Base-by-base conservation (phyloP, 2,329 filamentous ascomycete genomes). In the Colletotrichum abscissum region DNA sequence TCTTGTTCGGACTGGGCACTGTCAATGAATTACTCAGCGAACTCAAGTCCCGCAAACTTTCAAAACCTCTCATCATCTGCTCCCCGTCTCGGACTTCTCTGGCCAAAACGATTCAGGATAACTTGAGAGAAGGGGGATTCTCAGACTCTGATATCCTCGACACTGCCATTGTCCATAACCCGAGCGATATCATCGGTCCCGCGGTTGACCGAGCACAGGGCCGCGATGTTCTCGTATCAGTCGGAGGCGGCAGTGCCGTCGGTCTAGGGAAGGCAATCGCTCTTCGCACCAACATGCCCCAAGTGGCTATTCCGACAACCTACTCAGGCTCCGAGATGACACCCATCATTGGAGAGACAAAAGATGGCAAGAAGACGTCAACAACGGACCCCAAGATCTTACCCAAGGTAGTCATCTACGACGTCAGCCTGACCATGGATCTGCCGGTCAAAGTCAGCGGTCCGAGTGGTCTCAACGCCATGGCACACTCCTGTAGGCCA, bases 321-420 rank as follows among this genome's bases (percentile, higher is more conserved):
- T 90, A 90, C 77, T 88, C 88, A 46, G 89, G 88, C 14, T 89
- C 86, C 72, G 91, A 92, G 76, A 89, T 91, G 86, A 90, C 88
- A 3, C 87, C 88, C n/a, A 70, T 74, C 42, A 35, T 74, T 52
- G 73, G 73, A 5, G 73, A 73, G 62, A 73, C 69, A 33, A 74
- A 73, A 22, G 65, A 74, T 26, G 73, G 73, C 24, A 74, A 70
- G 70, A 74, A 74, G 70, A 74, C 64, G 42, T 69, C 73, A 24
- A 70, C 60, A 8, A 63, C 57, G 14, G 73, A 74, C 26, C 70
- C 70, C 49, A 64, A 55, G 56, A 73, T 74, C 14, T 49, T 74
- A 12, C 73, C 73, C 59, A 74, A 65, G 56, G 70, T 73, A 0
- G 73, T 74, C 49, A 74, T 74, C 5, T 74, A 74, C 70, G 73